Percentiles rank a stretch among this genome's conserved stretches.
phyloP scores from a whole-genome alignment of 805 yeast species.

The Nakazawaea molendinolei region DNA sequence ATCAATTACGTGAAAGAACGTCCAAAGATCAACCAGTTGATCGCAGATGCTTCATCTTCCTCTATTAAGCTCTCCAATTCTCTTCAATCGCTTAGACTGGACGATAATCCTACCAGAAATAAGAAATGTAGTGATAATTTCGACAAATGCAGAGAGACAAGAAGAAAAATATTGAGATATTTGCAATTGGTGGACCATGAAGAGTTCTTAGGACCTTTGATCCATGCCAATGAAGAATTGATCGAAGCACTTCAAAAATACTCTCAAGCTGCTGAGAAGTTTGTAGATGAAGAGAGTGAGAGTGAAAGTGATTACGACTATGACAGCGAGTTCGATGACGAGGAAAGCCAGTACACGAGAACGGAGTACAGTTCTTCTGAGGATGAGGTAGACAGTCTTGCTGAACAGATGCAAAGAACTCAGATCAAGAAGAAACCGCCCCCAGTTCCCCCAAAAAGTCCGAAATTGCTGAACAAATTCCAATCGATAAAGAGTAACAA shows the following conservation, averaged over 20 bases:
- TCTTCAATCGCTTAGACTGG: slow-evolving; percentile 34
- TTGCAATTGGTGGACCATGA: slow-evolving; percentile 81
- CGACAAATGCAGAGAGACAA: slow-evolving; percentile 63
- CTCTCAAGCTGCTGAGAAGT: slow-evolving; percentile 47
- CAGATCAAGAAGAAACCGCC: slow-evolving; percentile 2
- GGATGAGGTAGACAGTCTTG: background rate
- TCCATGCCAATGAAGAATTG: slow-evolving; percentile 86
- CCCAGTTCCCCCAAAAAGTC: slow-evolving; percentile 10
- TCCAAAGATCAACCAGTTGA: slow-evolving; percentile 58
- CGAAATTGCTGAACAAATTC: too few species aligned
- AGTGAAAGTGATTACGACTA: slow-evolving; percentile 36
- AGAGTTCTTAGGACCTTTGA: slow-evolving; percentile 79
- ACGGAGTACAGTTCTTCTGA: slow-evolving; percentile 2
- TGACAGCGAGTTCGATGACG: slow-evolving; percentile 32
- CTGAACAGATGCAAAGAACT: background rate
- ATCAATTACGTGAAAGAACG: slow-evolving; percentile 65
- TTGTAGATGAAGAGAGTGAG: slow-evolving; percentile 30
- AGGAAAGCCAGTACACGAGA: slow-evolving; percentile 21
- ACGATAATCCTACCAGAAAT: slow-evolving; percentile 56
- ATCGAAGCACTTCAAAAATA: slow-evolving; percentile 65
- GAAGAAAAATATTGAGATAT: slow-evolving; percentile 75
- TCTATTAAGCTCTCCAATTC: slow-evolving; percentile 66
- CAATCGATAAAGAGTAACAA: too few species aligned
- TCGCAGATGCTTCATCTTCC: slow-evolving; percentile 71
- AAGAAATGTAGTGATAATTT: slow-evolving; percentile 56